Conservation (phyloP, 768 basidiomycete genomes). For the Kwoniella dejecticola region DNA sequence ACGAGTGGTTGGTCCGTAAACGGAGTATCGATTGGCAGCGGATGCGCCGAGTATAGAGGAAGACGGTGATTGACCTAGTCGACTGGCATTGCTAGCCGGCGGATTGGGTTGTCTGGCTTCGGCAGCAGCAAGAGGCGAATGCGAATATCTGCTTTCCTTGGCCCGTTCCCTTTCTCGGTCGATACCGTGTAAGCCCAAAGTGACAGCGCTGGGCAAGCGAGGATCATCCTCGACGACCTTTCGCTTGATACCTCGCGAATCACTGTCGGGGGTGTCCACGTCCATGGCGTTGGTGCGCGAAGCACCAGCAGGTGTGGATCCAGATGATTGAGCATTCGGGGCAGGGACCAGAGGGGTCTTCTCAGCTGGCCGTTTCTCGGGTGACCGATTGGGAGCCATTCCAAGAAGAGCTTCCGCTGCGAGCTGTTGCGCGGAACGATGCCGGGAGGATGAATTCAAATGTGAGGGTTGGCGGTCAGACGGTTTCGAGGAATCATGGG, state of each 20-base stretch:
- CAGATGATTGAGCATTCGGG: constrained; percentile 12
- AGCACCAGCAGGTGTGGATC: constrained; percentile 17
- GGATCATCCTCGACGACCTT: constrained; percentile 43
- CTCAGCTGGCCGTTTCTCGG: constrained; percentile 14
- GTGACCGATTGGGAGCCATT: constrained; percentile 41
- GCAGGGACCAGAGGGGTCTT: constrained; percentile 19
- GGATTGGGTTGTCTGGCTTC: constrained; percentile 21
- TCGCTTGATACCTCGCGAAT: constrained; percentile 45
- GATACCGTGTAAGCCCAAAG: constrained; percentile 24
- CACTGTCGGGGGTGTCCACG: constrained; percentile 27
- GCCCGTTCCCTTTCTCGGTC: constrained; percentile 24
- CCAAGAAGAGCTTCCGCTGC: constrained; percentile 53
- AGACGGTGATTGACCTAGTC: constrained; percentile 18
- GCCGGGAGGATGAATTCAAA: neutral
- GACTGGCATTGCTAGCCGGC: constrained; percentile 12
- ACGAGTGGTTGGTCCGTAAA: constrained; percentile 42
- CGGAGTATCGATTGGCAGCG: constrained; percentile 37
- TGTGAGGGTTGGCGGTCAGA: neutral
- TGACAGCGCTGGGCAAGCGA: constrained; percentile 26
- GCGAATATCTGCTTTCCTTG: constrained; percentile 33
- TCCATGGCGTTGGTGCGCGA: constrained; percentile 17
- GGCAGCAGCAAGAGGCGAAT: constrained; percentile 25
- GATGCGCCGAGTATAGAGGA: constrained; percentile 10
- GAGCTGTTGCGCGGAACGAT: constrained; percentile 51
- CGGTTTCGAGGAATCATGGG: neutral